Evolutionary conservation across 2,329 filamentous ascomycete genomes (phyloP), one percentile per base, ranked within the genome.

Genomic region (Fusarium xyrophilum): DNA sequence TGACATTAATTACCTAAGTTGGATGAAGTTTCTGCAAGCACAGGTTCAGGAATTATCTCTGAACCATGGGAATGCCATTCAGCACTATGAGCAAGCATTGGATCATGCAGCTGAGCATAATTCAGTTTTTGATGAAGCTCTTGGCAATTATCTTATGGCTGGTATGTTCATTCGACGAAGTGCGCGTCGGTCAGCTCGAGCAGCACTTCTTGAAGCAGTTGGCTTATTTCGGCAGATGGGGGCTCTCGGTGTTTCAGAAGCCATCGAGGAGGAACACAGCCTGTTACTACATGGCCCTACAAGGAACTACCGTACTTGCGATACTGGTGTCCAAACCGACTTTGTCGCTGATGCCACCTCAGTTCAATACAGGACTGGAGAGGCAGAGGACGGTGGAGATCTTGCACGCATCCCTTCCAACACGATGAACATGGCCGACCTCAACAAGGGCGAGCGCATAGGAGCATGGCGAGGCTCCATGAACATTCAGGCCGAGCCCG

Each of bases 111-210:
- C 91, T 23, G 83, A 91, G 57, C 84, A 92, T 70, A 83, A 84
- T 43, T 90, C 91, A 65, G 74, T 85, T 5, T 85, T 93, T 51
- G 91, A 94, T 63, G 90, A 93, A 76, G 91, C 89, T 1, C 82
- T 93, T 3, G 87, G 88, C 19, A 90, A 91, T 73, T 91, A 92
- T 74, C 81, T 93, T 32, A 90, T 93, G 80, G 91, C 88, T 3
- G 90, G 90, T 13, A 89, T 88, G 74, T 87, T 93, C 65, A 82
- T 92, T 55, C 83, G 91, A 17, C 83, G 85, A 65, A 85, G 86
- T 15, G 89, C 90, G 6, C 84, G 87, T 39, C 82, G 92, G 64
- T 89, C 90, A 36, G 92, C 91, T 28, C 85, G 89, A 55, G 85
- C 88, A n/a, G 85, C 90, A 1, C 79, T 94, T 19, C 84, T 86